phyloP scores from a whole-genome alignment of 352 stramenopile genomes.

The Phytophthora hibernalis region DNA sequence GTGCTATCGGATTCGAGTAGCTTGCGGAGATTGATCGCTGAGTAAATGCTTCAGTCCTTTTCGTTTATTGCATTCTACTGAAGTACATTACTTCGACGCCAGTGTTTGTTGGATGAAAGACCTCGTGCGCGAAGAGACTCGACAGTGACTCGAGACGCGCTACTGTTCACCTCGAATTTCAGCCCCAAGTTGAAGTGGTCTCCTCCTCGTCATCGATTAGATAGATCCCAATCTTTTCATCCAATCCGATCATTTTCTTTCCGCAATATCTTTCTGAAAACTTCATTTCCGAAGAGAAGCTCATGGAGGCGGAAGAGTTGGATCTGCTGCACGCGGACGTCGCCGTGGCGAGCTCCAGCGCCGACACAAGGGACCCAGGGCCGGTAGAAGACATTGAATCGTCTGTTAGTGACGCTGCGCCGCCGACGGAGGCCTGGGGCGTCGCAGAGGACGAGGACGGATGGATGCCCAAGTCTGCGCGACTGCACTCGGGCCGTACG shows the following conservation, averaged over 20 bases:
- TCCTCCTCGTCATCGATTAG: neutral
- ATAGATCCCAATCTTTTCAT: neutral
- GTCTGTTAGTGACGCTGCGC: slow-evolving; percentile 1
- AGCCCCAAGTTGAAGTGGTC: neutral
- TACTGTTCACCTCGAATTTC: no score
- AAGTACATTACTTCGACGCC: no score
- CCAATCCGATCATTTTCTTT: slow-evolving; percentile 10
- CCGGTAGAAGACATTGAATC: neutral
- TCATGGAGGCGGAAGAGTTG: slow-evolving; percentile 26
- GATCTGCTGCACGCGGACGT: slow-evolving; percentile 6
- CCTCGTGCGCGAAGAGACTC: no score
- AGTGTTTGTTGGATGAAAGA: no score
- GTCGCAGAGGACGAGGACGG: slow-evolving; percentile 61
- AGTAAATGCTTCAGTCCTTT: no score
- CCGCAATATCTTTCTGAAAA: slow-evolving; percentile 22
- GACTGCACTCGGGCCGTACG: slow-evolving; percentile 81
- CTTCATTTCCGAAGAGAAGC: neutral
- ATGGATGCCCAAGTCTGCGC: slow-evolving; percentile 87
- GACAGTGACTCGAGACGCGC: no score
- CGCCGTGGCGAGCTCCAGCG: slow-evolving; percentile 16
- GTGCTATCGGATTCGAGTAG: no score
- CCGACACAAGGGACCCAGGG: neutral
- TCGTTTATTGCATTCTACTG: no score
- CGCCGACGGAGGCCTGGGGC: slow-evolving; percentile 26
- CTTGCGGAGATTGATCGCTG: no score